A percentile compares a stretch with the other conserved stretches of the same genome.
These are phyloP conservation scores for Skeletonema grethae DNA, from an alignment of 108 stramenopile genomes.

Conservation along the genomic window DNA sequence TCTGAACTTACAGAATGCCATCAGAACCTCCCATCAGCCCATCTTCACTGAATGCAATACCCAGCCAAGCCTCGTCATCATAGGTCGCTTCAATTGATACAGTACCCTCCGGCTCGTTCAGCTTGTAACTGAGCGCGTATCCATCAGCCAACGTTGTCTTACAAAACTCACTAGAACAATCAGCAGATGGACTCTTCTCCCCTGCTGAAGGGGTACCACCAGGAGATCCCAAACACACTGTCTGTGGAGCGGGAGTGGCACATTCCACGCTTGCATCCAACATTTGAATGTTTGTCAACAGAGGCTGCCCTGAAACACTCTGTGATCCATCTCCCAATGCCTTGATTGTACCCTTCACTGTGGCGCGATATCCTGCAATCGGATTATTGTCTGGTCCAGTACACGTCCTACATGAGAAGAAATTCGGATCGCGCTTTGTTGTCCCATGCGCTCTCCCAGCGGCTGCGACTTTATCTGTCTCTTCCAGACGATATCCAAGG, in stretches of 20 bases:
- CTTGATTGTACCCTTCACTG: slow-evolving; percentile 28
- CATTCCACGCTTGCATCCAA: not conserved
- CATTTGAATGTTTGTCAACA: slow-evolving; percentile 11
- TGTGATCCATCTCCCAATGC: slow-evolving; percentile 25
- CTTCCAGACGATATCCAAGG: slow-evolving; percentile 33
- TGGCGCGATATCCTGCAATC: slow-evolving; percentile 19
- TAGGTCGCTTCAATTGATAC: slow-evolving; percentile 10
- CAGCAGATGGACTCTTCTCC: not conserved
- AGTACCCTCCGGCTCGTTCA: slow-evolving; percentile 5
- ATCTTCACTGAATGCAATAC: slow-evolving; percentile 31
- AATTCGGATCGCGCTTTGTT: not conserved
- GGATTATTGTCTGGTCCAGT: slow-evolving; percentile 15
- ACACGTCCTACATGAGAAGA: slow-evolving; percentile 10
- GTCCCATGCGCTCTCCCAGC: slow-evolving; percentile 14
- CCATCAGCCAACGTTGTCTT: not conserved
- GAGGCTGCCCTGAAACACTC: slow-evolving; percentile 17
- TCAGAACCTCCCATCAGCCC: not conserved
- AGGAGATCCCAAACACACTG: not conserved
- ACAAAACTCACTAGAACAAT: not conserved
- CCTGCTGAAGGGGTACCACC: slow-evolving; percentile 2
- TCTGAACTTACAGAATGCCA: not conserved
- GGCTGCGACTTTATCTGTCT: slow-evolving; percentile 10
- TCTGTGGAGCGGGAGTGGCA: not conserved
- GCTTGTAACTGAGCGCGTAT: not conserved
- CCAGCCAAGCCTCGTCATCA: slow-evolving; percentile 29